phyloP scores from a whole-genome alignment of 192 early-diverging fungal genomes.

The Coemansia erecta region DNA sequence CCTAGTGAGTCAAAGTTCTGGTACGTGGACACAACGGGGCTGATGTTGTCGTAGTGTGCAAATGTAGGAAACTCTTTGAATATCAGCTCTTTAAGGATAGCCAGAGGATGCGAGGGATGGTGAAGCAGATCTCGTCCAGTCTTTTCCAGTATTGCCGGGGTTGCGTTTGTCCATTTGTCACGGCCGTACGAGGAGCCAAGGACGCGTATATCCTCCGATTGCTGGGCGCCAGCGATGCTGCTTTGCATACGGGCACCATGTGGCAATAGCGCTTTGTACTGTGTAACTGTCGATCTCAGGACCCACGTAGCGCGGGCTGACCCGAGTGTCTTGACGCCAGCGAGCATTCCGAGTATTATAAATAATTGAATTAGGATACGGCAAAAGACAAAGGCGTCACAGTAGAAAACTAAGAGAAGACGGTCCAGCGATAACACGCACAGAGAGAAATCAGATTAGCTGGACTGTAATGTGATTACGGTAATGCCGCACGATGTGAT shows the following conservation, averaged over 20 bases:
- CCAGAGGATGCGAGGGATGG: constrained; percentile 78
- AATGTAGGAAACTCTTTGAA: constrained; percentile 70
- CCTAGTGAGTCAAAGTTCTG: constrained; percentile 94
- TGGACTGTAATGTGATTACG: too few species aligned
- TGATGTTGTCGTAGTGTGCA: constrained; percentile 61
- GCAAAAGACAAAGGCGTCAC: too few species aligned
- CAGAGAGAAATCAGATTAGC: too few species aligned
- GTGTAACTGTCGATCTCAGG: too few species aligned
- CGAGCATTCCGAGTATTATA: too few species aligned
- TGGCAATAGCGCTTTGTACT: too few species aligned
- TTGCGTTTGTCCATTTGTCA: constrained; percentile 79
- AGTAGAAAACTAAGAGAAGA: too few species aligned
- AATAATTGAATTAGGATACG: too few species aligned
- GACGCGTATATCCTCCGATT: constrained; percentile 4
- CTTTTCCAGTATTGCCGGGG: constrained; percentile 72
- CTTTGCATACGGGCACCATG: constrained; percentile 2
- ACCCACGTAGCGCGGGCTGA: too few species aligned
- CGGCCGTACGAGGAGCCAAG: constrained; percentile 27
- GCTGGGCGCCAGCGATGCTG: not conserved
- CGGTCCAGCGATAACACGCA: too few species aligned
- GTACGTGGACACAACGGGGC: constrained; percentile 77
- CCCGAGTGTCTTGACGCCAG: too few species aligned
- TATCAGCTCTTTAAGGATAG: constrained; percentile 79
- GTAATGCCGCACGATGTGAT: too few species aligned
- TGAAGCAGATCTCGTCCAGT: constrained; percentile 73